phyloP scores from a whole-genome alignment of 129 eudicot genomes.

The Rutidosis leptorrhynchoides region DNA sequence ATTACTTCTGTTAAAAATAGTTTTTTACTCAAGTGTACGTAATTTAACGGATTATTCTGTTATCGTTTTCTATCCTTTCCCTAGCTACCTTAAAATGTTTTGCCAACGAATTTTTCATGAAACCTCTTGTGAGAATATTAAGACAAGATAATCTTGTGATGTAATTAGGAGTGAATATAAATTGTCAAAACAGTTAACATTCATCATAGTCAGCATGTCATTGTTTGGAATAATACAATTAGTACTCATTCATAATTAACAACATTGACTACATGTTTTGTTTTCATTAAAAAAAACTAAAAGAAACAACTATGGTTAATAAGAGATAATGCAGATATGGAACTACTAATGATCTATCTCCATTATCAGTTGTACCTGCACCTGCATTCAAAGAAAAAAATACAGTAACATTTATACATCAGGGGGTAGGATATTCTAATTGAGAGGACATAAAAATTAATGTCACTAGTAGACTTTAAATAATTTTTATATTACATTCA shows the following conservation, averaged over 20 bases:
- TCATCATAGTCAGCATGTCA: neutral
- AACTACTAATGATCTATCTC: neutral
- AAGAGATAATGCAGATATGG: conserved; percentile 3
- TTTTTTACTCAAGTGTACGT: too few relatives aligned
- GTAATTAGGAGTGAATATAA: too few relatives aligned
- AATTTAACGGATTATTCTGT: too few relatives aligned
- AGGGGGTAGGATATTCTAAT: neutral
- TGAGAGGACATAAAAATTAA: neutral
- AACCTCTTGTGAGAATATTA: too few relatives aligned
- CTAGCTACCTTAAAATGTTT: too few relatives aligned
- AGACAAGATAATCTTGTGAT: too few relatives aligned
- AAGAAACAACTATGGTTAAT: neutral
- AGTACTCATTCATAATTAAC: neutral
- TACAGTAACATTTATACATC: neutral
- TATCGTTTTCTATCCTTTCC: too few relatives aligned
- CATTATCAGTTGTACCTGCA: conserved; percentile 7
- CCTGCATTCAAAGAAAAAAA: neutral
- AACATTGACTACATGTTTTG: neutral
- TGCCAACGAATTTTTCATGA: too few relatives aligned
- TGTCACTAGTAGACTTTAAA: neutral
- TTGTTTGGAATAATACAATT: too few relatives aligned
- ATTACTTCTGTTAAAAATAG: too few relatives aligned
- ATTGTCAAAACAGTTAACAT: too few relatives aligned
- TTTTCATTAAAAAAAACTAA: neutral
- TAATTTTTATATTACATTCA: too few relatives aligned